Base-by-base conservation (phyloP, 2,329 filamentous ascomycete genomes). In the Aspergillus fischeri region DNA sequence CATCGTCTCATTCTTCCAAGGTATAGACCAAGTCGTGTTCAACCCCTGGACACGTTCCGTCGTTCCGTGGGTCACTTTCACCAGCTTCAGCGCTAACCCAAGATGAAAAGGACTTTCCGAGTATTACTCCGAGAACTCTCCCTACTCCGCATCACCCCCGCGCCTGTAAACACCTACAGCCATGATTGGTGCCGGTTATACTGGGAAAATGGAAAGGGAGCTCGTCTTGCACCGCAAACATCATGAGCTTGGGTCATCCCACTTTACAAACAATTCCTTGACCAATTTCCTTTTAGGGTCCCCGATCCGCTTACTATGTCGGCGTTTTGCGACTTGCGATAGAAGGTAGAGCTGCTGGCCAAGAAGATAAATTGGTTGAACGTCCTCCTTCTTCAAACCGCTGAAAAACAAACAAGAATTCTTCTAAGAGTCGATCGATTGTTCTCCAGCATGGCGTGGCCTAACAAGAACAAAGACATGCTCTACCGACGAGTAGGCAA, bases 401-500 rank as follows among this genome's bases (percentile, higher is more conserved):
- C 4, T 35, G 29, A 27, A 28, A 41, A 32, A 10, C 7, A 38
- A 17, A 38, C 5, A 38, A 38, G 2, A 17, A 38, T 38, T 38
- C 14, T 38, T 17, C 1, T 6, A 3, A 4, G 14, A 38, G 5
- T 17, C 32, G 17, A 17, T 38, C 32, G 32, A 38, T 7, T 38
- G 6, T 6, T 21, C 4, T 45, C 41, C 21, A 24, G 4, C 5
- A 64, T 67, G 64, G 63, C 64, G 10, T 65, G 60, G 58, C 61
- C 63, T 4, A 67, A 65, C 54, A 65, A 67, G 53, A 67, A 68
- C 50, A 63, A 60, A 42, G 74, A 77, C 59, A 90, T 90, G 88
- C 80, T 87, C 65, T 90, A 90, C 73, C 85, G 88, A 60, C 86
- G 86, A 71, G 79, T 90, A 6, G 88, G 88, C 66, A 83, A 83